phyloP scores from a whole-genome alignment of 176 grass and related monocot species.

The Triticum urartu region DNA sequence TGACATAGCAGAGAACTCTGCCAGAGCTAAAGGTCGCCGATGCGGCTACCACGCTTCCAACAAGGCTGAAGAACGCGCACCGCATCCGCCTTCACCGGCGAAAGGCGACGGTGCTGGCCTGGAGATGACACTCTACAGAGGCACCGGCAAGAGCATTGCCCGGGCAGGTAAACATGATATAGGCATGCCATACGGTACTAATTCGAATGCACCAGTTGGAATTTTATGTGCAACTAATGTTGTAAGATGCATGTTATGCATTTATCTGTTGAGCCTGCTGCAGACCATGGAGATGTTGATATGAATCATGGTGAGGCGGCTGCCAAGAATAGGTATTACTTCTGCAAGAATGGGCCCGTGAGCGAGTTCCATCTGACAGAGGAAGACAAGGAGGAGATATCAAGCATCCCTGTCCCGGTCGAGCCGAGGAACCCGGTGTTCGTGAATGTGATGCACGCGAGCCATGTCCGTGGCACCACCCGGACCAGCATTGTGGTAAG shows the following conservation, averaged over 20 bases:
- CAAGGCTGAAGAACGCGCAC: not conserved
- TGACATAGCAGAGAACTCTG: not conserved
- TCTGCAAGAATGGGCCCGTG: constrained; percentile 44
- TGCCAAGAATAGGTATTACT: constrained; percentile 23
- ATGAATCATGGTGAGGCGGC: not conserved
- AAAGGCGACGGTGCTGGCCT: not conserved
- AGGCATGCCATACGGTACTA: not conserved
- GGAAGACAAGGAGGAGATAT: constrained; percentile 37
- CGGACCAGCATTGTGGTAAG: constrained; percentile 13
- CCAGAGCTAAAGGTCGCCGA: not conserved
- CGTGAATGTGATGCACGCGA: constrained; percentile 34
- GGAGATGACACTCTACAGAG: constrained; percentile 10
- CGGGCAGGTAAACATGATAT: not conserved
- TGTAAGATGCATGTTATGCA: not conserved
- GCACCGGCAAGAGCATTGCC: not conserved
- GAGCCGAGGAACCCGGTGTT: constrained; percentile 29
- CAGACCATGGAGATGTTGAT: not conserved
- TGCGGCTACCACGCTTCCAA: not conserved
- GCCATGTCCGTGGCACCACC: constrained; percentile 18
- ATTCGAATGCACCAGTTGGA: not conserved
- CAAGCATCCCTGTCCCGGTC: not conserved
- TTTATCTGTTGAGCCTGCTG: not conserved
- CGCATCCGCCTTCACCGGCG: not conserved
- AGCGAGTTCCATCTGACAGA: constrained; percentile 25
- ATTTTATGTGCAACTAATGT: not conserved